Evolutionary conservation across 2,329 filamentous ascomycete species (phyloP).

Genomic region (Fusarium longipes): DNA sequence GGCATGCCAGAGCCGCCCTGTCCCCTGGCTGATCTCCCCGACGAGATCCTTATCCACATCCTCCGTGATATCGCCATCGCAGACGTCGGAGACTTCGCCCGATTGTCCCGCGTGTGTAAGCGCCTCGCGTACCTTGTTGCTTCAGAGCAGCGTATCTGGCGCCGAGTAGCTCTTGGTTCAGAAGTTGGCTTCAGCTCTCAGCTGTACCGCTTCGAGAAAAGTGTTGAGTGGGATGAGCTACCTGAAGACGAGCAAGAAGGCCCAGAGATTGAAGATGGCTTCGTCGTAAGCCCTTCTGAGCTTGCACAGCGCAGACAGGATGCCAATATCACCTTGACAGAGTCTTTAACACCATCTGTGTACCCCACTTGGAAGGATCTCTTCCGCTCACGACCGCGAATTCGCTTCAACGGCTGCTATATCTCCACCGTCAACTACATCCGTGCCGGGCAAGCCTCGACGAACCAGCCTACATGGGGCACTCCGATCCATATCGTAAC

Average conservation of each 20-base stretch:
- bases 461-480: conserved; percentile 78
- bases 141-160: conserved; percentile 90
- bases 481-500: conserved; percentile 94
- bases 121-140: conserved; percentile 85
- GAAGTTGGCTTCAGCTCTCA: conserved; percentile 85
- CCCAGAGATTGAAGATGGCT: conserved; percentile 47
- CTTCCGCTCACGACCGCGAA: conserved; percentile 83
- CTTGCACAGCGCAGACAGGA: conserved; percentile 50
- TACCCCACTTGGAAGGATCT: conserved; percentile 72
- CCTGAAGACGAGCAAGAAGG: conserved; percentile 49
- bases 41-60: conserved; percentile 87
- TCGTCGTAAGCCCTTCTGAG: conserved; percentile 53
- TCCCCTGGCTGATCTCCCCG: conserved; percentile 79
- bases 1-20: conserved; percentile 80
- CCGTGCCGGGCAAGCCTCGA: conserved; percentile 79
- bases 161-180: conserved; percentile 73
- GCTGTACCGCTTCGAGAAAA: conserved; percentile 80
- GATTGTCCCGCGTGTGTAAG: conserved; percentile 85
- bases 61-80: conserved; percentile 75
- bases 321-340: conserved; percentile 52
- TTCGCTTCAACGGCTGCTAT: conserved; percentile 96
- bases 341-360: conserved; percentile 55
- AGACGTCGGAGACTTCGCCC: conserved; percentile 82
- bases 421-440: conserved; percentile 97
- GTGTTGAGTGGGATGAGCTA: conserved; percentile 66